These are phyloP conservation scores for Saccharomyces pastorianus DNA, from an alignment of 1,139 yeast species.

Conservation along the genomic window DNA sequence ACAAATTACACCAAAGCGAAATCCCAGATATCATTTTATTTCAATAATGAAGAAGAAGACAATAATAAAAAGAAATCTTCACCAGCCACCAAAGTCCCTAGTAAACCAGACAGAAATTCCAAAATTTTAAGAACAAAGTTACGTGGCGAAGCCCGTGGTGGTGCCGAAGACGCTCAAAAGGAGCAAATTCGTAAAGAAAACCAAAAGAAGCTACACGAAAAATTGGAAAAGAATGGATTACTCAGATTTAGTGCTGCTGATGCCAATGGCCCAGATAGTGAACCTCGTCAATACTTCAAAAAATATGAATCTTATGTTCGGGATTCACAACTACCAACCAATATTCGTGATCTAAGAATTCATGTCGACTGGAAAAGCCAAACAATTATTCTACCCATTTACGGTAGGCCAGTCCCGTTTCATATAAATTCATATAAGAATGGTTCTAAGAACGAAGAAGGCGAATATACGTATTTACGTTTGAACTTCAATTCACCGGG, in stretches of 20 bases:
- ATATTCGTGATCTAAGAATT: conserved; percentile 75
- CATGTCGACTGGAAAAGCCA: conserved; percentile 84
- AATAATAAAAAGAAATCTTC: conserved; percentile 19
- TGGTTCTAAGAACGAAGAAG: conserved; percentile 94
- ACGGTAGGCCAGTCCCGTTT: conserved; percentile 96
- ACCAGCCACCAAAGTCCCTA: conserved; percentile 10
- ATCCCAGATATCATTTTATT: conserved; percentile 74
- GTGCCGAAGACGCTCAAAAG: conserved; percentile 59
- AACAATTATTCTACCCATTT: conserved; percentile 82
- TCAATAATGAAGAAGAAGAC: conserved; percentile 60
- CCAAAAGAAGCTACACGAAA: conserved; percentile 75
- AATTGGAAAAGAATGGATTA: conserved; percentile 77
- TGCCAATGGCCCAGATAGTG: conserved; percentile 57
- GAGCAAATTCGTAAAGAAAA: conserved; percentile 77
- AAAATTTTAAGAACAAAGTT: conserved; percentile 71
- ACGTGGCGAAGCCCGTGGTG: conserved; percentile 66
- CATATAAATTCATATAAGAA: conserved; percentile 90
- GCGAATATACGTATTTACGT: conserved; percentile 84
- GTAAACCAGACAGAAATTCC: conserved; percentile 30
- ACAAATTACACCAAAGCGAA: conserved; percentile 69
- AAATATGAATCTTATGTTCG: conserved; percentile 90
- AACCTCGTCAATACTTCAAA: conserved; percentile 64
- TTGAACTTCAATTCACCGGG: conserved; percentile 94
- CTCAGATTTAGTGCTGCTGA: conserved; percentile 70
- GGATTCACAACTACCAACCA: conserved; percentile 81